Percentiles rank a stretch among this genome's conserved stretches.
phyloP scores from a whole-genome alignment of 768 basidiomycete genomes.

The Epithele typhae region DNA sequence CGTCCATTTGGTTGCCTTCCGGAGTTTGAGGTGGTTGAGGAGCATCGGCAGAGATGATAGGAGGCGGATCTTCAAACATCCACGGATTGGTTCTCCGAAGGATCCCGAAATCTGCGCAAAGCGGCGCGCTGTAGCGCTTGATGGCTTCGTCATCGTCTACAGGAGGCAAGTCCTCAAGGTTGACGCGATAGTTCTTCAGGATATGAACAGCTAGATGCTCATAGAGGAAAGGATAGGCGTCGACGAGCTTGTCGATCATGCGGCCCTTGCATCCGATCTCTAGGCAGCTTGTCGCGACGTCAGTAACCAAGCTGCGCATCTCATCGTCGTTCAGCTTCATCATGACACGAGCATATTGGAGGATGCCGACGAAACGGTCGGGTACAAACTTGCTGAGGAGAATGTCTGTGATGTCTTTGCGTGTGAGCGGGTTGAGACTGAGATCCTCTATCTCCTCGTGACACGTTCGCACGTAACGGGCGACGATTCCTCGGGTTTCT shows the following conservation, averaged over 20 bases:
- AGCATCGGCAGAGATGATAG: too few relatives aligned
- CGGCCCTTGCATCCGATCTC: conserved; percentile 67
- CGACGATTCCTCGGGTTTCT: conserved; percentile 10
- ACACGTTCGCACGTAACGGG: conserved; percentile 11
- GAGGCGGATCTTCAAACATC: conserved; percentile 3
- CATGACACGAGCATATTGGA: conserved; percentile 44
- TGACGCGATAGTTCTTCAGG: conserved; percentile 45
- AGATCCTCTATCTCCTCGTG: conserved; percentile 51
- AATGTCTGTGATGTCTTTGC: conserved; percentile 55
- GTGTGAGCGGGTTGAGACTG: conserved; percentile 51
- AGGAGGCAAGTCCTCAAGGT: conserved; percentile 52
- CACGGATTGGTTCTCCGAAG: conserved; percentile 1
- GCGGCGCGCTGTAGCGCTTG: conserved; percentile 40
- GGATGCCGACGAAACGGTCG: conserved; percentile 41
- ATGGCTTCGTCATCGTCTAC: conserved; percentile 46
- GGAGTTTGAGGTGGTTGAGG: not conserved
- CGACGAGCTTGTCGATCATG: conserved; percentile 55
- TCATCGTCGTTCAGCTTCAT: conserved; percentile 42
- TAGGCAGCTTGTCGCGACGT: conserved; percentile 57
- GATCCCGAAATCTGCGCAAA: conserved; percentile 48
- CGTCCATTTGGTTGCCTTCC: not conserved
- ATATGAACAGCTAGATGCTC: conserved; percentile 41
- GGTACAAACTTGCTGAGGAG: conserved; percentile 71
- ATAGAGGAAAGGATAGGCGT: conserved; percentile 40
- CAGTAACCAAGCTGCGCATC: conserved; percentile 45